Base-by-base conservation (phyloP, 352 stramenopile species). In the Globisporangium orthogonon region DNA sequence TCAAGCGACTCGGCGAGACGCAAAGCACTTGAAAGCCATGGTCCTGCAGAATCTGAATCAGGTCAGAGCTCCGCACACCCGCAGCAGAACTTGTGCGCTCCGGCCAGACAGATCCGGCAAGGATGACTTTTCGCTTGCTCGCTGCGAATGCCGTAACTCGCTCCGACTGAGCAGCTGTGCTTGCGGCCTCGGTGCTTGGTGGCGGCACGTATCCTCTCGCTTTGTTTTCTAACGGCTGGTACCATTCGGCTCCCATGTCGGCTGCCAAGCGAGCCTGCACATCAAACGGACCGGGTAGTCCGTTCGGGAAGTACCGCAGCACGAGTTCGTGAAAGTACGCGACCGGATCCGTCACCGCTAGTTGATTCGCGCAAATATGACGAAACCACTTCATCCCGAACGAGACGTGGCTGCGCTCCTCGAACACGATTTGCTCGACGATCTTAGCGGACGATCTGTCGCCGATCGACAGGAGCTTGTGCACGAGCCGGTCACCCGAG, bases 41-140 rank as follows among this genome's bases (percentile, higher is more conserved):
- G 2, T 68, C 61, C 46, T 87, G 78, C 37, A 91, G 67, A 31
- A 89, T 74, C 50, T 63, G 66, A 54, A 94, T 89, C 31, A 94
- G 63, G 51, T 91, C 82, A 23, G 70, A 74, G 28, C 83, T 97
- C 31, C 89, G 76, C 7, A 94, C 88, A 10, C 90, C 90, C 15
- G 90, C 90, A 2, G 90, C 90, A 2, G 86, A 95, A 53, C 81
- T 91, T 41, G 88, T 94, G 7, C 83, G 79, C 64, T 97, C 86
- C 7, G 89, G 88, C 87, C 83, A 96, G 31, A 94, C 84, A 0
- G 72, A 83, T 0, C 84, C 84, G 0, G 75, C 67, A 28, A 94
- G 47, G 52, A 94, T 69, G 29, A 90, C 69, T 48, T 82, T 86
- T 49, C 82, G 84, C 61, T 91, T 88, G 53, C 66, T 71, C 18